These are phyloP conservation scores for Dryadomyces sulphureus DNA, from an alignment of 2,329 filamentous ascomycete genomes.

Conservation along the genomic window DNA sequence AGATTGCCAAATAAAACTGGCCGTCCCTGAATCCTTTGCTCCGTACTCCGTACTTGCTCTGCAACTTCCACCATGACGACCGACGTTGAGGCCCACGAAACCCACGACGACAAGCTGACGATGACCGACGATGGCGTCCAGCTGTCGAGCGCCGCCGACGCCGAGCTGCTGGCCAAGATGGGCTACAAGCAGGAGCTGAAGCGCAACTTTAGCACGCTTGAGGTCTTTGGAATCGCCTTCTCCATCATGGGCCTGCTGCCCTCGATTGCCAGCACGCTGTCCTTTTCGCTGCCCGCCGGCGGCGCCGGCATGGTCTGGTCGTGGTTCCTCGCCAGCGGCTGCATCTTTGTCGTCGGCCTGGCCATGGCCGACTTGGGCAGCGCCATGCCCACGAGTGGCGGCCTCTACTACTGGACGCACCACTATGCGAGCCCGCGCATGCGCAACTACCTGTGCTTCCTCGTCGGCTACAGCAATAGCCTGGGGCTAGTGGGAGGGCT, in stretches of 20 bases:
- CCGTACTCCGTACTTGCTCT: no score
- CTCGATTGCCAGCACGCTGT: constrained; percentile 43
- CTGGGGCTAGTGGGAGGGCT: constrained; percentile 45
- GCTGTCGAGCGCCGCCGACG: constrained; percentile 16
- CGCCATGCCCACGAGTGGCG: constrained; percentile 43
- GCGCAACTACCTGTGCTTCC: constrained; percentile 41
- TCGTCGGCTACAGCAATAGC: constrained; percentile 47
- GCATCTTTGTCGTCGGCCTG: constrained; percentile 44
- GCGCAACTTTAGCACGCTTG: constrained; percentile 45
- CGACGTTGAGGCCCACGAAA: constrained; percentile 10
- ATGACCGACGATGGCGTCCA: constrained; percentile 11
- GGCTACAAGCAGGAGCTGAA: constrained; percentile 42
- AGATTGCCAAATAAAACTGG: no score
- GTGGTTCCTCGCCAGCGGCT: constrained; percentile 41
- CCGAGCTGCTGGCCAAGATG: constrained; percentile 16
- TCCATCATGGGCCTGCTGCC: constrained; percentile 47
- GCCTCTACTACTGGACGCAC: constrained; percentile 45
- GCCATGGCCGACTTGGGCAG: constrained; percentile 40
- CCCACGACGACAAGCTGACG: constrained; percentile 8
- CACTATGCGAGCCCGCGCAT: constrained; percentile 39
- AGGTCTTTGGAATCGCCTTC: constrained; percentile 45
- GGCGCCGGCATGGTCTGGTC: constrained; percentile 48
- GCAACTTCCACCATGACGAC: background rate
- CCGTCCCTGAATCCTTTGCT: no score
- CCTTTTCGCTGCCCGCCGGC: constrained; percentile 43